Base-by-base conservation (phyloP, 108 stramenopile genomes). In the Cyclotella sp. region DNA sequence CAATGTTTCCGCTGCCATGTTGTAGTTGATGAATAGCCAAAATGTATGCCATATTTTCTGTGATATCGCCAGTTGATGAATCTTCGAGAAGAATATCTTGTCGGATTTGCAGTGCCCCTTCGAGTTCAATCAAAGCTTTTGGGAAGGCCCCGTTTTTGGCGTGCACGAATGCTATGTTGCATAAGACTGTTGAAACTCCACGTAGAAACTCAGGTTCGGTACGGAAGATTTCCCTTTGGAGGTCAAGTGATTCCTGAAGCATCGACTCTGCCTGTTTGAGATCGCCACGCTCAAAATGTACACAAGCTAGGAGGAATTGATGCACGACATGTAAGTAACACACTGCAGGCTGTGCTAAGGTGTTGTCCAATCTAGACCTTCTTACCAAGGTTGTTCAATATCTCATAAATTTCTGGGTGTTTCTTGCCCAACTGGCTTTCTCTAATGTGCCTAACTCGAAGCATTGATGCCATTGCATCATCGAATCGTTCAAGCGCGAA, bases 81-180 rank as follows among this genome's bases (percentile, higher is more conserved):
- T 81, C 79, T 27, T 74, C 79, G 28, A 62, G 69, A 0, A 81
- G 68, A 28, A 81, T 81, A 16, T 81, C 73, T 60, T 70, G 72
- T 43, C 68, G 60, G 44, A 81, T 81, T 62, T 81, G 79, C 59
- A 81, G 47, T 30, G 79, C 79, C n/a, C 79, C 79, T 39, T 81
- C 79, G 11, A 81, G 58, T 55, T 81, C 79, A 26, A 81, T 81
- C 47, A 81, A 61, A 27, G 79, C 79, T 61, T 81, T 81, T 19
- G 79, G 54, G 29, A 81, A 81, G 3, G 57, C 28, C 29, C 79
- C 79, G 43, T 40, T 73, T 66, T 81, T 81, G 19, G 79, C 79
- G 63, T 81, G 79, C 14, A 81, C 43, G 52, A 74, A 81, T 28
- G 79, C 79, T 58, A 73, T 74, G 41, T 81, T 81, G 21, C 49